A percentile compares a stretch with the other conserved stretches of the same genome.
Evolutionary conservation across 192 early-diverging fungal species (phyloP).

Genomic region (Entomortierella parvispora): DNA sequence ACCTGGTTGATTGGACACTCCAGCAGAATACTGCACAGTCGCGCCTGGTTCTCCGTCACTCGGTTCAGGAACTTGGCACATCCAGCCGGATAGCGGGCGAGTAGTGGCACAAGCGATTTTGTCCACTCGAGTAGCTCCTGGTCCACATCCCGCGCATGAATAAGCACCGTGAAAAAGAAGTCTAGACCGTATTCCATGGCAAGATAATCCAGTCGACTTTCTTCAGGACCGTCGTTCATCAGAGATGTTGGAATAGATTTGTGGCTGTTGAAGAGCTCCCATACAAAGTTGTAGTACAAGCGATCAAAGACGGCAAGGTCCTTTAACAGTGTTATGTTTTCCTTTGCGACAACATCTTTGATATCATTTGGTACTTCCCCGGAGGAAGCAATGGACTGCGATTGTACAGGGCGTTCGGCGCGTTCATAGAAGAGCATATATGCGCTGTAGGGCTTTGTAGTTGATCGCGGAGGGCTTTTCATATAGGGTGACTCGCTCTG

Average conservation of each 20-base stretch:
- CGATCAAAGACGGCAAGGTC: constrained; percentile 56
- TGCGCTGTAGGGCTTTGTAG: constrained; percentile 61
- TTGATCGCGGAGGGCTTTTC: constrained; percentile 47
- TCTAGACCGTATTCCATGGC: constrained; percentile 45
- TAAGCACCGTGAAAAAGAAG: constrained; percentile 53
- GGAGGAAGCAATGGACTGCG: background rate
- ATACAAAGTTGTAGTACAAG: constrained; percentile 50
- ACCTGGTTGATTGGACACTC: constrained; percentile 54
- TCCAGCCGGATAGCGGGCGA: constrained; percentile 33
- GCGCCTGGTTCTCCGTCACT: constrained; percentile 17
- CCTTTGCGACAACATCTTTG: constrained; percentile 44
- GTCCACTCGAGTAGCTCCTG: constrained; percentile 49
- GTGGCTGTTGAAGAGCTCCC: constrained; percentile 47
- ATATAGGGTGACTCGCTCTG: constrained; percentile 47
- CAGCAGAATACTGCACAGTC: constrained; percentile 39
- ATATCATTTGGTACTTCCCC: constrained; percentile 38
- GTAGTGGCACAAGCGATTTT: constrained; percentile 45
- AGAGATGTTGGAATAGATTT: constrained; percentile 1
- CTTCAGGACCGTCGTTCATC: background rate
- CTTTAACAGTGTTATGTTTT: constrained; percentile 46
- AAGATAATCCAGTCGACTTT: constrained; percentile 17
- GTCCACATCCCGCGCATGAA: constrained; percentile 51
- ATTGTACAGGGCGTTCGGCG: background rate
- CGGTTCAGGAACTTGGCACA: constrained; percentile 46
- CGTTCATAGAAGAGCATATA: constrained; percentile 66